phyloP scores from a whole-genome alignment of 176 grass and related monocot species.

The Bromus sterilis region DNA sequence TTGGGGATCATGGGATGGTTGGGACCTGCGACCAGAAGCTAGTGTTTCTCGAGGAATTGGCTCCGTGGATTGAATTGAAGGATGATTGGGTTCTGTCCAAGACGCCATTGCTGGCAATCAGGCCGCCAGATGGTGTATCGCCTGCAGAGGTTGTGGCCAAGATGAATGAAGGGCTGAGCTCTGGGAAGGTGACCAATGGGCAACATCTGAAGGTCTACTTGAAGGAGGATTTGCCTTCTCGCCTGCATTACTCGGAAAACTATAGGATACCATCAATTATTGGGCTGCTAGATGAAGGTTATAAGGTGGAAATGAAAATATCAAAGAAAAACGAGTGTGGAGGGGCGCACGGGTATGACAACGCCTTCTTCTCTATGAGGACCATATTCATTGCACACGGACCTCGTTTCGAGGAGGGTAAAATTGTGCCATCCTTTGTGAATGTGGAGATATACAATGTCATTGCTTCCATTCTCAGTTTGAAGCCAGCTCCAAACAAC shows the following conservation, averaged over 20 bases:
- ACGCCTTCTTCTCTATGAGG: constrained; percentile 91
- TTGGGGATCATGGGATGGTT: constrained; percentile 93
- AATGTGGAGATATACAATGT: constrained; percentile 95
- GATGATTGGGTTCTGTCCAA: constrained; percentile 62
- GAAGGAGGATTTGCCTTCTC: constrained; percentile 72
- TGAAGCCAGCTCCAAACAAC: constrained; percentile 73
- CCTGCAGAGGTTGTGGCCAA: constrained; percentile 58
- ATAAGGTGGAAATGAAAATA: constrained; percentile 57
- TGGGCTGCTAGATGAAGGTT: constrained; percentile 71
- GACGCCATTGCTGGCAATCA: constrained; percentile 67
- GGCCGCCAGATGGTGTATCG: constrained; percentile 38
- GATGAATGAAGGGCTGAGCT: constrained; percentile 83
- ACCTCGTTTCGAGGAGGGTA: constrained; percentile 62
- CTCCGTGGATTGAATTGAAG: constrained; percentile 60
- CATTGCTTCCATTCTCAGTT: constrained; percentile 61
- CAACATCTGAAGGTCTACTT: constrained; percentile 67
- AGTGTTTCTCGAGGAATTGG: constrained; percentile 57
- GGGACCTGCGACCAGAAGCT: constrained; percentile 80
- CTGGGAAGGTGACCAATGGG: constrained; percentile 69
- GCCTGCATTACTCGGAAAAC: constrained; percentile 61
- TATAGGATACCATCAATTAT: constrained; percentile 85
- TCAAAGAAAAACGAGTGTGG: constrained; percentile 53
- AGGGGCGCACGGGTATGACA: constrained; percentile 83
- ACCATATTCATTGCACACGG: constrained; percentile 73
- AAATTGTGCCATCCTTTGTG: constrained; percentile 67